Percentiles rank a stretch among this genome's conserved stretches.
Evolutionary conservation across 2,329 filamentous ascomycete genomes (phyloP).

Genomic region (Arthrinium phaeospermum): DNA sequence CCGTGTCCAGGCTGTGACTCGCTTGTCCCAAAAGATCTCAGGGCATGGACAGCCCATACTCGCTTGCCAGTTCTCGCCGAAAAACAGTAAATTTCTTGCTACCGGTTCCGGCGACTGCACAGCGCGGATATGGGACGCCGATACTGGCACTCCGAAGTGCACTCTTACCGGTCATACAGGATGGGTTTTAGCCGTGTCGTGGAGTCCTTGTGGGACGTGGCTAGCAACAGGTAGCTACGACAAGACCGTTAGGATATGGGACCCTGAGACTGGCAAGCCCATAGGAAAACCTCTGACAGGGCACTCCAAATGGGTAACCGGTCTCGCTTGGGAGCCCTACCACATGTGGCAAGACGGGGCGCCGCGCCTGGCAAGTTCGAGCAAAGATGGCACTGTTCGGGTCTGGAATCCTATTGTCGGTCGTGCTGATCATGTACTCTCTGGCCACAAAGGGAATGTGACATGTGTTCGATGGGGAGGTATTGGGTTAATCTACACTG

Average conservation of each 20-base stretch:
- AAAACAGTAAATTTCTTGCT: conserved; percentile 76
- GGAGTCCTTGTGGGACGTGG: conserved; percentile 81
- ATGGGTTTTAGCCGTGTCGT: conserved; percentile 88
- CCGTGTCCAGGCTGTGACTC: conserved; percentile 87
- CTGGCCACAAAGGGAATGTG: conserved; percentile 87
- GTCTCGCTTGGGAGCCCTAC: conserved; percentile 90
- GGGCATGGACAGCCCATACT: conserved; percentile 94
- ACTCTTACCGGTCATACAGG: conserved; percentile 87
- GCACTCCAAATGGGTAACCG: conserved; percentile 88
- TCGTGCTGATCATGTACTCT: conserved; percentile 79
- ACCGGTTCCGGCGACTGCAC: conserved; percentile 92
- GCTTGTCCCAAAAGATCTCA: conserved; percentile 85
- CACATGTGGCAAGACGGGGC: conserved; percentile 79
- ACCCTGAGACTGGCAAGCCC: conserved; percentile 79
- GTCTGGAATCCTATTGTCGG: conserved; percentile 85
- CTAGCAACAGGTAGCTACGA: conserved; percentile 94
- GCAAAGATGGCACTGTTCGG: conserved; percentile 86
- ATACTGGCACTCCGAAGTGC: conserved; percentile 86
- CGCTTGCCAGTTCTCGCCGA: conserved; percentile 83
- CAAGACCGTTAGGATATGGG: conserved; percentile 88
- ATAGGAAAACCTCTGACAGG: conserved; percentile 78
- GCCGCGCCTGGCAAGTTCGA: conserved; percentile 82
- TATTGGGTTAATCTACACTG: conserved; percentile 81
- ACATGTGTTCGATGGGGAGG: conserved; percentile 95
- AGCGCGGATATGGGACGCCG: conserved; percentile 91